These are phyloP conservation scores for barley (Hordeum vulgare) DNA, from an alignment of 176 grass and related monocot species.

Conservation along the genomic window MorexV3_pseudomolecules_assembly NC_058520.1:620295646-620296145, in stretches of 20 bases:
- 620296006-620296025: not conserved
- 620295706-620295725: not conserved
- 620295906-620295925: too few relatives aligned
- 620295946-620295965: not conserved
- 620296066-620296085: not conserved
- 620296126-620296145: not conserved
- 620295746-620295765: not conserved
- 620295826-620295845: too few relatives aligned
- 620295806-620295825: not conserved
- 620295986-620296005: not conserved
- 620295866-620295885: not conserved
- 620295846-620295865: not conserved
- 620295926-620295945: not conserved
- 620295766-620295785: not conserved
- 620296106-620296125: not conserved
- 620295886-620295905: not conserved
- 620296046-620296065: slow-evolving; percentile 1
- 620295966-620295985: not conserved
- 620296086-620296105: not conserved
- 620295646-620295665: not conserved
- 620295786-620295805: not conserved
- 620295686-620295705: not conserved
- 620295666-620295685: not conserved
- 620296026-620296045: not conserved
- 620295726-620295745: not conserved